phyloP scores from a whole-genome alignment of 2,329 filamentous ascomycete species.

The Conoideocrella luteorostrata region DNA sequence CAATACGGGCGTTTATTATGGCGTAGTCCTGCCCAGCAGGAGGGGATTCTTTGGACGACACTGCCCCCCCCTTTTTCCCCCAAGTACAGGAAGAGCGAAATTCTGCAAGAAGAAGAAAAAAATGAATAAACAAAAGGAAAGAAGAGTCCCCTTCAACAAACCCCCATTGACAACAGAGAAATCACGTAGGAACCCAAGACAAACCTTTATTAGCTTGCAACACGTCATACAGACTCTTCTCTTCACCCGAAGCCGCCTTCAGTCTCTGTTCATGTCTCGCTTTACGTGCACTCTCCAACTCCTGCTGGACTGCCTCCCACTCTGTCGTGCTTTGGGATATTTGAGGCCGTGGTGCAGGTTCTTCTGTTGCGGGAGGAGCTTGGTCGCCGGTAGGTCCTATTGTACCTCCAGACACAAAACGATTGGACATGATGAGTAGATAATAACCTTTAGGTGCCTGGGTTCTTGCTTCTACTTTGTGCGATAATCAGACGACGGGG shows the following conservation, averaged over 20 bases:
- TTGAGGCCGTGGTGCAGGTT: background rate
- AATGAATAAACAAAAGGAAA: background rate
- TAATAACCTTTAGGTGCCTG: background rate
- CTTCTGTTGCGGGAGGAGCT: constrained; percentile 16
- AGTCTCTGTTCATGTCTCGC: constrained; percentile 45
- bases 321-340: constrained; percentile 30
- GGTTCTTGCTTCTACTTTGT: no score
- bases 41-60: no score
- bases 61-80: background rate
- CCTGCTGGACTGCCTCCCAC: constrained; percentile 59
- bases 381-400: constrained; percentile 29
- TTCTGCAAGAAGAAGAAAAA: background rate
- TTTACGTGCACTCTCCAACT: constrained; percentile 55
- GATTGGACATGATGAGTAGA: constrained; percentile 37
- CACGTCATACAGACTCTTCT: constrained; percentile 65
- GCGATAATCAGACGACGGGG: no score
- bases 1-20: no score
- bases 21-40: no score
- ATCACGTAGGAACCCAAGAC: background rate
- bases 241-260: constrained; percentile 33
- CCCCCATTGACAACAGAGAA: background rate
- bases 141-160: background rate
- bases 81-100: no score
- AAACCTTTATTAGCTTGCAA: constrained; percentile 79
- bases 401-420: constrained; percentile 50